phyloP scores from a whole-genome alignment of 176 grass and related monocot species.

The Oryza meyeriana region DNA sequence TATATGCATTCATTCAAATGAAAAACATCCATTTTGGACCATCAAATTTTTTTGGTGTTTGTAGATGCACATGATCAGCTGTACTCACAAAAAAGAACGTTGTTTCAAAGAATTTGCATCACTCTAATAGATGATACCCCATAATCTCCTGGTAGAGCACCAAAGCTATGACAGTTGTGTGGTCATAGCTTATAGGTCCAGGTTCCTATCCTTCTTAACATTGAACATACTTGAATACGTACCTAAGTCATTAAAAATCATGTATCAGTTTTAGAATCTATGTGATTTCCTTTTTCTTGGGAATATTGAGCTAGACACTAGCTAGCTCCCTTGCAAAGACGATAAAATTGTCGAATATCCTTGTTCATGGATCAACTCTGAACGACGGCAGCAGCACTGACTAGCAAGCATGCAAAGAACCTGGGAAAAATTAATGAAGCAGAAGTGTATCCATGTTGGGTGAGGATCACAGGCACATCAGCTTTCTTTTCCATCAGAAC shows the following conservation, averaged over 20 bases:
- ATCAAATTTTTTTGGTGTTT: neutral
- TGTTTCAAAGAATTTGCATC: neutral
- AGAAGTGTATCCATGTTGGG: neutral
- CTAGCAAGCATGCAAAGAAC: neutral
- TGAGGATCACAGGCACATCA: neutral
- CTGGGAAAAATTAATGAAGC: neutral
- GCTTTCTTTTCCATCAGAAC: neutral
- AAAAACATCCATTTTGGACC: neutral
- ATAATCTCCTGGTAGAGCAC: neutral
- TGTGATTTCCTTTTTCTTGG: neutral
- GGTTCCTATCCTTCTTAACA: neutral
- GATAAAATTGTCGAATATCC: neutral
- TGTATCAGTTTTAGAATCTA: neutral
- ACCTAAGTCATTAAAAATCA: neutral
- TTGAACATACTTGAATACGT: neutral
- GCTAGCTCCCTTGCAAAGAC: neutral
- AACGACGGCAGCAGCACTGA: neutral
- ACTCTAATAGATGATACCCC: neutral
- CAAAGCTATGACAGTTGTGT: neutral
- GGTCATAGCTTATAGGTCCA: neutral
- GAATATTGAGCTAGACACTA: neutral
- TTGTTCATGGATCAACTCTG: neutral
- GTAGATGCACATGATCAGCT: neutral
- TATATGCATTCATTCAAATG: neutral
- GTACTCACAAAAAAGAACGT: neutral